Evolutionary conservation across 129 eudicot genomes (phyloP).

Genomic region (Escallonia rubra): DNA sequence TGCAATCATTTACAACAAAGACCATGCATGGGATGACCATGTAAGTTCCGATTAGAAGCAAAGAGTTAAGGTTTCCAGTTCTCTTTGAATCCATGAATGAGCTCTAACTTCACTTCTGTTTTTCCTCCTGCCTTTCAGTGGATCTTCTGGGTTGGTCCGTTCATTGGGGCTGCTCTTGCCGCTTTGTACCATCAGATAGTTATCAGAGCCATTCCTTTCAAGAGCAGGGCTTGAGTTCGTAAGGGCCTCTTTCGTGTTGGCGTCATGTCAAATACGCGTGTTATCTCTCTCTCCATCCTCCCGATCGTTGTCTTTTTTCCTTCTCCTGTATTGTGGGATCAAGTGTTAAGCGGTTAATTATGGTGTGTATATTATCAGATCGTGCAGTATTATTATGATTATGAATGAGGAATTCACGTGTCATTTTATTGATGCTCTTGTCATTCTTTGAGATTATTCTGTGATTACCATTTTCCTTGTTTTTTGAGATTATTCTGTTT

Average conservation of each 20-base stretch:
- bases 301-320: background rate
- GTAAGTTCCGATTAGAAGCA: conserved; percentile 11
- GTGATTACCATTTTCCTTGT: too few relatives aligned
- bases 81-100: too few relatives aligned
- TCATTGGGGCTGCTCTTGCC: conserved; percentile 45
- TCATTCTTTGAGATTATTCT: too few relatives aligned
- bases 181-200: conserved; percentile 35
- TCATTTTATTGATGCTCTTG: background rate
- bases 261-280: background rate
- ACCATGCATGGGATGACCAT: conserved; percentile 44
- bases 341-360: background rate
- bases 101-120: too few relatives aligned
- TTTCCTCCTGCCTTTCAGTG: conserved; percentile 13
- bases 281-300: background rate
- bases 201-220: conserved; percentile 40
- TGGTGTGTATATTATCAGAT: conserved; percentile 1
- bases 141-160: conserved; percentile 44
- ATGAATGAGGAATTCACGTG: background rate
- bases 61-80: background rate
- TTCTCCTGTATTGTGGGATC: background rate
- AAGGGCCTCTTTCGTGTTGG: background rate
- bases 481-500: too few relatives aligned
- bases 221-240: conserved; percentile 14
- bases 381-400: background rate
- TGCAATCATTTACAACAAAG: conserved; percentile 39